These are phyloP conservation scores for Ustilago sp. DNA, from an alignment of 1,284 basidiomycete genomes.

Conservation along the genomic window DNA sequence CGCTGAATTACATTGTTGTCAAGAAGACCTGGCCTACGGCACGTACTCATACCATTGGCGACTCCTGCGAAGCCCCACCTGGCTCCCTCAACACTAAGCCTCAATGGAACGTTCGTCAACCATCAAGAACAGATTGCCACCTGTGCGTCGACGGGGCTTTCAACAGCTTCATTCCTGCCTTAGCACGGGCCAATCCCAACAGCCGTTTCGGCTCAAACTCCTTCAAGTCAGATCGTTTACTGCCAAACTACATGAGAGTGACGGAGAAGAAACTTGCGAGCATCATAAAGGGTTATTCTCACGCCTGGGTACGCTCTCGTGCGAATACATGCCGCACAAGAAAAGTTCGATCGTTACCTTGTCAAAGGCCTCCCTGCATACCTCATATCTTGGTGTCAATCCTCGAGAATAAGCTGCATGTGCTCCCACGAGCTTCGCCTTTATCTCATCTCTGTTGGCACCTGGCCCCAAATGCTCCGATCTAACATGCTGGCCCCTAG, in stretches of 20 bases:
- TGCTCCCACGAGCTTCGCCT: too few species aligned
- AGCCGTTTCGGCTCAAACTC: slow-evolving; percentile 30
- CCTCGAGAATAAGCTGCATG: too few species aligned
- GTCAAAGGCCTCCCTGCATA: too few species aligned
- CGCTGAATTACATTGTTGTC: slow-evolving; percentile 26
- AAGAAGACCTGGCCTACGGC: slow-evolving; percentile 26
- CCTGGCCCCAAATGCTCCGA: too few species aligned
- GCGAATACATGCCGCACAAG: too few species aligned
- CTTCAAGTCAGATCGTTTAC: slow-evolving; percentile 8
- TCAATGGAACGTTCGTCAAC: slow-evolving; percentile 34
- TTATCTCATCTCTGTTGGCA: too few species aligned
- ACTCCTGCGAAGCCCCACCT: slow-evolving; percentile 31
- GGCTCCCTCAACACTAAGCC: slow-evolving; percentile 31
- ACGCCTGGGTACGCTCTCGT: too few species aligned
- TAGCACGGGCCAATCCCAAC: slow-evolving; percentile 20
- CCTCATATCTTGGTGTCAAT: too few species aligned
- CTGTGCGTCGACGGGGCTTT: slow-evolving; percentile 24
- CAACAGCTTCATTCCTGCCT: slow-evolving; percentile 35
- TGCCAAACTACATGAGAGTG: slow-evolving; percentile 20
- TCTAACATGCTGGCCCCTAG: too few species aligned
- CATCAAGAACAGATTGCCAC: slow-evolving; percentile 14
- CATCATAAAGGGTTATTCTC: too few species aligned
- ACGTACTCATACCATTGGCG: slow-evolving; percentile 28
- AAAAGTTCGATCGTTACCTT: too few species aligned
- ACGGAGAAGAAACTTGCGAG: background rate